Evolutionary conservation across 192 early-diverging fungal genomes (phyloP).

Genomic region (Rhizoclosmatium globosum): DNA sequence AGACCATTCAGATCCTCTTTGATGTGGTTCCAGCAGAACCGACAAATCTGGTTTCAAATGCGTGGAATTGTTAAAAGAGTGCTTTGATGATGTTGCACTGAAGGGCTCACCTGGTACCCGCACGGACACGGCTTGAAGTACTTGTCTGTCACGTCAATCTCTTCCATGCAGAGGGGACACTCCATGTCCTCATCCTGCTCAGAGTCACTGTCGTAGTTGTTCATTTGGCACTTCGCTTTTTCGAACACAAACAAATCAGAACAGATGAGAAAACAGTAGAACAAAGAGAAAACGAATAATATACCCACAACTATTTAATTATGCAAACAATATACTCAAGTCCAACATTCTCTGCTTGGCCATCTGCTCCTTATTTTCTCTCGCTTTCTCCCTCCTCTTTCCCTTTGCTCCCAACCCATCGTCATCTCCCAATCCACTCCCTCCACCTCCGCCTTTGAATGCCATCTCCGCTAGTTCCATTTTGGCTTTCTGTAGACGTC

Average conservation of each 20-base stretch:
- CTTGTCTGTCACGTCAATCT: conserved; percentile 95
- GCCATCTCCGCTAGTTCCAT: conserved; percentile 53
- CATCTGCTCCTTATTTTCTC: conserved; percentile 34
- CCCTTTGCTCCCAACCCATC: conserved; percentile 30
- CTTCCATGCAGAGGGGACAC: conserved; percentile 98
- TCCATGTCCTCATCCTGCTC: conserved; percentile 87
- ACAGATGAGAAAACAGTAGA: too few species aligned
- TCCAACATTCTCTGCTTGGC: conserved; percentile 40
- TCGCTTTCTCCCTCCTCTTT: conserved; percentile 34
- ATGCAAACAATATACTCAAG: conserved; percentile 37
- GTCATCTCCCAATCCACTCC: conserved; percentile 12
- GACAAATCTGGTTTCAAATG: conserved; percentile 83
- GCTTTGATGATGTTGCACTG: neutral
- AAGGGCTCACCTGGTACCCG: conserved; percentile 47
- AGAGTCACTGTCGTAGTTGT: conserved; percentile 13
- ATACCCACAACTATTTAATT: neutral
- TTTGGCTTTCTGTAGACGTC: conserved; percentile 58
- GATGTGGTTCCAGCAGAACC: conserved; percentile 99
- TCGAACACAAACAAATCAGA: neutral
- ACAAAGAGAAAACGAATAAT: too few species aligned
- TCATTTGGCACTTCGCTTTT: neutral
- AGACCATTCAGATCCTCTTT: conserved; percentile 91
- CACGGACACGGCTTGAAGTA: conserved; percentile 98
- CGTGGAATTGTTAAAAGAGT: neutral
- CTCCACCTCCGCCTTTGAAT: conserved; percentile 41